Conservation (phyloP, 2,329 filamentous ascomycete genomes). For the Lecanicillium sp. region DNA sequence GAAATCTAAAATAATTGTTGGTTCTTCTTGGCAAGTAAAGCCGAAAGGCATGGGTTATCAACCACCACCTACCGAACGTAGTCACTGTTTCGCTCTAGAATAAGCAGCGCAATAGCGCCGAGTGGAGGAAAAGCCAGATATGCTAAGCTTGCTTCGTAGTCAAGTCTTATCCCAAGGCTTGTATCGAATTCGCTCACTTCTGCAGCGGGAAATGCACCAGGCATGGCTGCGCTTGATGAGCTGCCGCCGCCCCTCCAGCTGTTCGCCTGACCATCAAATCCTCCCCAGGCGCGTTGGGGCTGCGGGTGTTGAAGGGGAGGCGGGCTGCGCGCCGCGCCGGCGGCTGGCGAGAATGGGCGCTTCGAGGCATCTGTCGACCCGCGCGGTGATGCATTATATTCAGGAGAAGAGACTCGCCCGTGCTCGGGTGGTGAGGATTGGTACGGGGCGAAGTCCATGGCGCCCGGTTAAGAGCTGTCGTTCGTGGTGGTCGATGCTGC, state of each 20-base stretch:
- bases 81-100: conserved; percentile 90
- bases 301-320: conserved; percentile 40
- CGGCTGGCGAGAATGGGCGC: conserved; percentile 42
- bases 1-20: conserved; percentile 53
- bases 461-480: conserved; percentile 12
- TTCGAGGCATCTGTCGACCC: conserved; percentile 45
- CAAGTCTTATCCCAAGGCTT: conserved; percentile 74
- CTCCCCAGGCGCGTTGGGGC: conserved; percentile 46
- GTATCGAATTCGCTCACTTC: conserved; percentile 83
- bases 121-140: conserved; percentile 80
- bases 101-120: conserved; percentile 73
- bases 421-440: conserved; percentile 86
- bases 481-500: too few relatives aligned
- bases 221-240: conserved; percentile 17
- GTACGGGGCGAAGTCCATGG: conserved; percentile 94
- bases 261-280: conserved; percentile 28
- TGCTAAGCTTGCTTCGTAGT: conserved; percentile 84
- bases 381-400: conserved; percentile 39
- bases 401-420: conserved; percentile 69
- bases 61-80: conserved; percentile 67
- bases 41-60: not conserved
- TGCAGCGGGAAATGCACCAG: conserved; percentile 28
- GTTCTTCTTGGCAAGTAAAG: not conserved
- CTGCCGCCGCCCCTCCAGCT: conserved; percentile 18
- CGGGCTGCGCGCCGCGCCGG: conserved; percentile 32